These are phyloP conservation scores for Populus simonii DNA, from an alignment of 345 rosid species.

Conservation along the genomic window DNA sequence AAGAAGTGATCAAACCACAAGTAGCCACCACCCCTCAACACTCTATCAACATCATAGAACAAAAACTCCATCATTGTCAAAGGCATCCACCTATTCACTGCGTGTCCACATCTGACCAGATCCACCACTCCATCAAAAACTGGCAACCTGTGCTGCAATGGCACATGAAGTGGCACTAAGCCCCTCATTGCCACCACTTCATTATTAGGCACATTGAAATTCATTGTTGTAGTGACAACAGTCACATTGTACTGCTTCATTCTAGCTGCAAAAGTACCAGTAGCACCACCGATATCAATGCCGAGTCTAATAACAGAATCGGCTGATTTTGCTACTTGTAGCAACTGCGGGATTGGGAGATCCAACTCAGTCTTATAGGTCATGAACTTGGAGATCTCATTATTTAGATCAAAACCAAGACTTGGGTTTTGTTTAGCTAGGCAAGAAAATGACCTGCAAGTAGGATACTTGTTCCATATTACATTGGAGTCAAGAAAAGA, in stretches of 20 bases:
- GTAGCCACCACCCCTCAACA: slow-evolving; percentile 81
- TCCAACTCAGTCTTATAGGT: slow-evolving; percentile 67
- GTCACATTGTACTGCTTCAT: slow-evolving; percentile 75
- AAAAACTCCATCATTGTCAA: slow-evolving; percentile 75
- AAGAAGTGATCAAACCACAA: slow-evolving; percentile 92
- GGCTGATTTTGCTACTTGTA: slow-evolving; percentile 61
- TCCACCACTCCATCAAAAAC: slow-evolving; percentile 87
- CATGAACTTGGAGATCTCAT: slow-evolving; percentile 49
- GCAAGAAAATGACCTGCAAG: slow-evolving; percentile 74
- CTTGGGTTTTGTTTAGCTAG: slow-evolving; percentile 47
- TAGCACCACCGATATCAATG: slow-evolving; percentile 82
- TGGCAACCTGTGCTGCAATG: slow-evolving; percentile 88
- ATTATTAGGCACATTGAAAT: slow-evolving; percentile 76
- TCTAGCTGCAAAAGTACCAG: slow-evolving; percentile 81
- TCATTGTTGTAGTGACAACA: slow-evolving; percentile 83
- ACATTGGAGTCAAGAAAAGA: slow-evolving; percentile 64
- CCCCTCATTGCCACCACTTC: slow-evolving; percentile 92
- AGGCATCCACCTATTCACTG: slow-evolving; percentile 96
- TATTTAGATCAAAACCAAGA: slow-evolving; percentile 57
- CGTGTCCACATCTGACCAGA: slow-evolving; percentile 86
- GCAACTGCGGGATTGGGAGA: slow-evolving; percentile 79
- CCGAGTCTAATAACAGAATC: slow-evolving; percentile 67
- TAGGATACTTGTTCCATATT: slow-evolving; percentile 59
- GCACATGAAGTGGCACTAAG: slow-evolving; percentile 80
- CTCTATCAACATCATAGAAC: slow-evolving; percentile 78